These are phyloP conservation scores for Gomphus sp. DNA, from an alignment of 1,284 basidiomycete genomes.

Conservation along the genomic window DNA sequence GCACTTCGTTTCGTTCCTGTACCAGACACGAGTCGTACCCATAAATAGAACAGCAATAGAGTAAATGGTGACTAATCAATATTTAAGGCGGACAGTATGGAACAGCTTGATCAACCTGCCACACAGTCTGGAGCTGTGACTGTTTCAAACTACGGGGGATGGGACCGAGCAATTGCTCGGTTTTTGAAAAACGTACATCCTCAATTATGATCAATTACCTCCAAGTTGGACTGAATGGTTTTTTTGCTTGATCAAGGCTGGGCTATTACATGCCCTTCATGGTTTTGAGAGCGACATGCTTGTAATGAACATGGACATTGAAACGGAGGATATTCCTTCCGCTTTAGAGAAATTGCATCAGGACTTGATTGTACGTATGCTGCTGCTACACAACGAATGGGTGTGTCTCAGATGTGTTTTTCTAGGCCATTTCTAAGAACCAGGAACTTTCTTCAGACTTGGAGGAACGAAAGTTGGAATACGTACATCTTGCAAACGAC, in stretches of 20 bases:
- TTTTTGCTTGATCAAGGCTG: slow-evolving; percentile 24
- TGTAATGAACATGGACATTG: slow-evolving; percentile 57
- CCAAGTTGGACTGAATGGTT: background rate
- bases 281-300: slow-evolving; percentile 66
- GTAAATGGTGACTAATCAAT: background rate
- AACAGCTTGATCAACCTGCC: background rate
- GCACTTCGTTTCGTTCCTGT: background rate
- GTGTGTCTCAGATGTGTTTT: background rate
- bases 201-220: background rate
- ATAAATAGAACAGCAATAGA: no score
- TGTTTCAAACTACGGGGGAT: background rate
- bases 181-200: slow-evolving; percentile 9
- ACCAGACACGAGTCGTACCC: background rate
- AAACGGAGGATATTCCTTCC: slow-evolving; percentile 41
- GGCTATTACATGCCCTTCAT: slow-evolving; percentile 48
- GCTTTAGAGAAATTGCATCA: slow-evolving; percentile 45
- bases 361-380: slow-evolving; percentile 40
- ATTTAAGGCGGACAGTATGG: background rate
- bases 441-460: slow-evolving; percentile 21
- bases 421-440: background rate
- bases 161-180: slow-evolving; percentile 3
- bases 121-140: background rate
- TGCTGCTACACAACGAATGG: background rate
- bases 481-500: slow-evolving; percentile 38
- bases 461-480: slow-evolving; percentile 57